These are phyloP conservation scores for Tulasnella sp. DNA, from an alignment of 768 basidiomycete species.

Conservation along the genomic window DNA sequence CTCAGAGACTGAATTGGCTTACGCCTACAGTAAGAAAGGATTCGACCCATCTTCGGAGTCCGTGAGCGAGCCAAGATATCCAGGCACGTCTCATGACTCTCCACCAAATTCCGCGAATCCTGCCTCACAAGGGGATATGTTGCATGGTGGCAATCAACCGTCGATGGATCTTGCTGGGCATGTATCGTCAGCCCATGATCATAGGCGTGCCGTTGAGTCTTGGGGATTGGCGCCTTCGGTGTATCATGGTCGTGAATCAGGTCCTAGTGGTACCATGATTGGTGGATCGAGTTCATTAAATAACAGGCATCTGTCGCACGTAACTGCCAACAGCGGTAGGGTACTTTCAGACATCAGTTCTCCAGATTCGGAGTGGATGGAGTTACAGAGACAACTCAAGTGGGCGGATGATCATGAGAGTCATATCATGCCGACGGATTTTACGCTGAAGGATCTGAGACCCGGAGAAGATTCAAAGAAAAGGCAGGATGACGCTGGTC, in stretches of 20 bases:
- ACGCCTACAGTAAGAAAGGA: no score
- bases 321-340: slow-evolving; percentile 9
- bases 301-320: neutral
- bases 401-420: neutral
- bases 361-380: slow-evolving; percentile 11
- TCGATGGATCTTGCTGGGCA: no score
- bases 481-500: no score
- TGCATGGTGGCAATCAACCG: no score
- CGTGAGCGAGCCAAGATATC: no score
- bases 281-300: neutral
- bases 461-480: no score
- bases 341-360: slow-evolving; percentile 1
- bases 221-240: slow-evolving; percentile 5
- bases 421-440: slow-evolving; percentile 8
- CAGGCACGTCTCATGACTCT: no score
- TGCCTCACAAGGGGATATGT: no score
- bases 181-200: neutral
- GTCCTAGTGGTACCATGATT: neutral
- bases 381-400: slow-evolving; percentile 9
- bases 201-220: slow-evolving; percentile 3
- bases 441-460: no score
- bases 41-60: no score
- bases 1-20: no score
- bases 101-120: no score
- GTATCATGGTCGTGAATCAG: neutral